These are phyloP conservation scores for Hordeum vulgare DNA, from an alignment of 176 grass and related monocot genomes.

Conservation along the genomic window MorexV3_pseudomolecules_assembly NC_058519.1:110332581-110333080, in stretches of 20 bases:
- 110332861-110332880: neutral
- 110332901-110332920: neutral
- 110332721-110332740: neutral
- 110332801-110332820: neutral
- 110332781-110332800: neutral
- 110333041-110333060: neutral
- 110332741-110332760: neutral
- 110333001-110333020: neutral
- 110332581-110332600: neutral
- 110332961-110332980: neutral
- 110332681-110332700: neutral
- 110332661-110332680: neutral
- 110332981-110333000: neutral
- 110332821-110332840: neutral
- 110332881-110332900: neutral
- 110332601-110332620: neutral
- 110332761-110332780: neutral
- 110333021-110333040: neutral
- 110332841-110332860: neutral
- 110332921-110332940: neutral
- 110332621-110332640: conserved; percentile 2
- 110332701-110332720: neutral
- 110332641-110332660: neutral
- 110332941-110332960: neutral
- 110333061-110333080: neutral